Base-by-base conservation (phyloP, 495 filamentous ascomycete genomes). In the Letharia lupina region DNA sequence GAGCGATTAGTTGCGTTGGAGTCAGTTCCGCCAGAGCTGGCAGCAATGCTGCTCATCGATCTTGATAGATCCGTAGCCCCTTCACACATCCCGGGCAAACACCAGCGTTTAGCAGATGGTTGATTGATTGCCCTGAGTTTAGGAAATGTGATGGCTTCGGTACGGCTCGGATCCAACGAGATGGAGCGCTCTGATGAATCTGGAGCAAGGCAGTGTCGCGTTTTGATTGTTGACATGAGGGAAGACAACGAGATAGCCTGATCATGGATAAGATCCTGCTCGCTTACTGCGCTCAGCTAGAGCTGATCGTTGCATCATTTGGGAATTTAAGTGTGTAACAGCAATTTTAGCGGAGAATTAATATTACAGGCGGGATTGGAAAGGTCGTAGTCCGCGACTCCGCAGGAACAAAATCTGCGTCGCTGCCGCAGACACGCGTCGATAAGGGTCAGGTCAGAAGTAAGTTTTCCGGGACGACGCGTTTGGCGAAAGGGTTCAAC, bases 331-430 rank as follows among this genome's bases (percentile, higher is more conserved):
- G 13, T 1, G 13, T 33, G 52, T 35, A 56, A 56, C 28, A 56
- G 52, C 18, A 35, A 65, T 58, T 60, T 65, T 58, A 37, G 54
- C 63, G 63, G 63, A 65, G 58, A 28, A 65, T 65, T 65, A 50
- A 20, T 28, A 16, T 6, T 1, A 28, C 1, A 37, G 41, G 41
- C 20, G 39, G 54, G 44, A 44, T 44, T 28, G 28, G 15, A 28
- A 42, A 41, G 33, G 40, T 16, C 9, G 63, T 35, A 59, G 37
- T 37, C 16, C 18, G 31, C 5, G 23, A 28, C 2, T 52, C 2
- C n/a, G n/a, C 10, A 50, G 31, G 23, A 28, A 59, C 13, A 35
- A 56, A 58, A 45, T 13, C 41, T 58, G 62, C 62, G 23, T 42
- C 12, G 44, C 18, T 42, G 62, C 62, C 62, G 56, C 62, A 64